A percentile compares a stretch with the other conserved stretches of the same genome.
Evolutionary conservation across 108 stramenopile species (phyloP).

Genomic region (Nannochloropsis gaditana): DNA sequence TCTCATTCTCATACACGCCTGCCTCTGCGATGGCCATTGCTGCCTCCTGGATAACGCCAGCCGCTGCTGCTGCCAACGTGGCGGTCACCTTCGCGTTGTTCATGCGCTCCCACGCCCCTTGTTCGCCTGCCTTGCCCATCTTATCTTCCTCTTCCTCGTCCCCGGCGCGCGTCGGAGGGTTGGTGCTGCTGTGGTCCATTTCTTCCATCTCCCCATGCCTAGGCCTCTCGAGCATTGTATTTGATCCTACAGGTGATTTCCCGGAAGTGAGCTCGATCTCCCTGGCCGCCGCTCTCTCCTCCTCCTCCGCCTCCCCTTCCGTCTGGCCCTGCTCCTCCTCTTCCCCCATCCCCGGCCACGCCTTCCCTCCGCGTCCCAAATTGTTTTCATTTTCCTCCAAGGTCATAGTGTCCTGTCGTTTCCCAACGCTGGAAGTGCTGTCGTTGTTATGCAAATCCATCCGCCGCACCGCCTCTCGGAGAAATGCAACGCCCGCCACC

Average conservation of each 20-base stretch:
- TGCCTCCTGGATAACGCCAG: no score
- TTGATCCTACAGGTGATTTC: no score
- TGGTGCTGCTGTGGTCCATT: not conserved
- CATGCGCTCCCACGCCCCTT: no score
- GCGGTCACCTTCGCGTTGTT: no score
- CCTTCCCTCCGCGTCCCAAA: not conserved
- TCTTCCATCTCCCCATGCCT: not conserved
- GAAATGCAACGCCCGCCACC: not conserved
- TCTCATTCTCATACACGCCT: no score
- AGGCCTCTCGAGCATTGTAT: no score
- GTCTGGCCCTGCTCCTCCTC: constrained; percentile 7
- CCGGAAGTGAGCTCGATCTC: not conserved
- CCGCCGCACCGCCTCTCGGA: not conserved
- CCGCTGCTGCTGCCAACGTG: no score
- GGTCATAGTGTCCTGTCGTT: no score
- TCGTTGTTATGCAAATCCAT: not conserved
- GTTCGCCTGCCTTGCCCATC: not conserved
- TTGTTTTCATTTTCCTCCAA: not conserved
- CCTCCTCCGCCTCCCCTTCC: constrained; percentile 6
- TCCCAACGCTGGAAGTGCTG: not conserved
- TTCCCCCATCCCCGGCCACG: not conserved
- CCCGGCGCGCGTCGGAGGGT: not conserved
- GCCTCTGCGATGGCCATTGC: no score
- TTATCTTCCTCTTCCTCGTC: not conserved
- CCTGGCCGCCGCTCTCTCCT: not conserved